These are phyloP conservation scores for Irpex lacteus DNA, from an alignment of 1,284 basidiomycete species.

Conservation along the genomic window DNA sequence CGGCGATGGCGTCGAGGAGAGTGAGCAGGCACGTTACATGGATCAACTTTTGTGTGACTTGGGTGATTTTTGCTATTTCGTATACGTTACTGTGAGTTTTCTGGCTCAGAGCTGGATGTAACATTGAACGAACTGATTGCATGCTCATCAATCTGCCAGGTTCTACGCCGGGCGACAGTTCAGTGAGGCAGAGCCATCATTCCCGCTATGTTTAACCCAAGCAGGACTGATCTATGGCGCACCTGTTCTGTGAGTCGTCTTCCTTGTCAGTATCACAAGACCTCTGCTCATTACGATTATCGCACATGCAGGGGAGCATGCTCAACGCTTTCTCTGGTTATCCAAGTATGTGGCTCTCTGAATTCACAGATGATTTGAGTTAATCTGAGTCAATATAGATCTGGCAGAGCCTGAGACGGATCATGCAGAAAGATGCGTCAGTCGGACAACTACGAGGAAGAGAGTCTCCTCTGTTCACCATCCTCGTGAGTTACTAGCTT, in stretches of 20 bases:
- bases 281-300: background rate
- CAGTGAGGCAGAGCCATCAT: conserved; percentile 13
- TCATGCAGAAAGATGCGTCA: background rate
- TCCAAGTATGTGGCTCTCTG: background rate
- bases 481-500: background rate
- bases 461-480: background rate
- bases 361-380: too few species aligned
- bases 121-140: too few species aligned
- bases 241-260: conserved; percentile 27
- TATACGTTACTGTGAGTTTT: conserved; percentile 28
- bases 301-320: conserved; percentile 15
- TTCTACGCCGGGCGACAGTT: conserved; percentile 19
- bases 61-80: conserved; percentile 34
- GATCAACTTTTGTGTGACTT: conserved; percentile 34
- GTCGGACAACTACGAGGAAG: background rate
- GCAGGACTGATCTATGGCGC: conserved; percentile 31
- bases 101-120: background rate
- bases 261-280: background rate
- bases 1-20: conserved; percentile 25
- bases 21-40: conserved; percentile 33
- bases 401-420: background rate
- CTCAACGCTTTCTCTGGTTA: conserved; percentile 21
- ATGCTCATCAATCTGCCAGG: background rate
- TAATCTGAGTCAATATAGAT: conserved; percentile 2
- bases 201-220: conserved; percentile 29